Evolutionary conservation across 495 filamentous ascomycete species (phyloP).

Genomic region (Neurospora sp.): DNA sequence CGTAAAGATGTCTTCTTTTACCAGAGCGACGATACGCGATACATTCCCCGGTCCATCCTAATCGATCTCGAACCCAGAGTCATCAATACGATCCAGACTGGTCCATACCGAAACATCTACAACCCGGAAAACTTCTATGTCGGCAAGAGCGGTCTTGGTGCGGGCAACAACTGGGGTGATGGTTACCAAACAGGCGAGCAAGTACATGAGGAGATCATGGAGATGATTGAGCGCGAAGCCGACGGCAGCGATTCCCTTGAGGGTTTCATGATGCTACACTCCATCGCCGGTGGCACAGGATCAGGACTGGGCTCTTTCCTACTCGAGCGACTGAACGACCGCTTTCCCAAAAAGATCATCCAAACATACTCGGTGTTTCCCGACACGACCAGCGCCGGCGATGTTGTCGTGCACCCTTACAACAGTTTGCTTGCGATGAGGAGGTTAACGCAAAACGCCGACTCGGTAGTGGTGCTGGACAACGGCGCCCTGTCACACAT

Average conservation of each 20-base stretch:
- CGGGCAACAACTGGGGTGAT: conserved; percentile 96
- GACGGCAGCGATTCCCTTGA: conserved; percentile 96
- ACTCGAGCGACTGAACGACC: conserved; percentile 91
- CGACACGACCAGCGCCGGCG: conserved; percentile 68
- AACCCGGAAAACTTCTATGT: conserved; percentile 99
- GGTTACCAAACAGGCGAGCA: conserved; percentile 86
- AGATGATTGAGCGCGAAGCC: conserved; percentile 98
- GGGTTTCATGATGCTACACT: conserved; percentile 98
- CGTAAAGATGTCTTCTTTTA: conserved; percentile 99
- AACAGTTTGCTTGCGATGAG: conserved; percentile 91
- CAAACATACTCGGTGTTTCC: conserved; percentile 99
- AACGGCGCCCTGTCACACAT: conserved; percentile 92
- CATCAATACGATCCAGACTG: conserved; percentile 82
- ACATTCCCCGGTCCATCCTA: conserved; percentile 92
- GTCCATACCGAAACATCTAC: conserved; percentile 94
- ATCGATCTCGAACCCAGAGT: conserved; percentile 92
- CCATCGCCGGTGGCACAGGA: conserved; percentile 93
- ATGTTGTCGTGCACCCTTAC: conserved; percentile 97
- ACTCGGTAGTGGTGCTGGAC: conserved; percentile 96
- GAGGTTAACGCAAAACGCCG: conserved; percentile 86
- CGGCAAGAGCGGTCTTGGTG: conserved; percentile 80
- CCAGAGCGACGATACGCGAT: conserved; percentile 94
- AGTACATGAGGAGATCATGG: conserved; percentile 94
- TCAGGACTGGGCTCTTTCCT: conserved; percentile 91
- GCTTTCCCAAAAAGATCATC: conserved; percentile 97